These are phyloP conservation scores for Diaporthe vexans DNA, from an alignment of 2,329 filamentous ascomycete genomes.

Conservation along the genomic window DNA sequence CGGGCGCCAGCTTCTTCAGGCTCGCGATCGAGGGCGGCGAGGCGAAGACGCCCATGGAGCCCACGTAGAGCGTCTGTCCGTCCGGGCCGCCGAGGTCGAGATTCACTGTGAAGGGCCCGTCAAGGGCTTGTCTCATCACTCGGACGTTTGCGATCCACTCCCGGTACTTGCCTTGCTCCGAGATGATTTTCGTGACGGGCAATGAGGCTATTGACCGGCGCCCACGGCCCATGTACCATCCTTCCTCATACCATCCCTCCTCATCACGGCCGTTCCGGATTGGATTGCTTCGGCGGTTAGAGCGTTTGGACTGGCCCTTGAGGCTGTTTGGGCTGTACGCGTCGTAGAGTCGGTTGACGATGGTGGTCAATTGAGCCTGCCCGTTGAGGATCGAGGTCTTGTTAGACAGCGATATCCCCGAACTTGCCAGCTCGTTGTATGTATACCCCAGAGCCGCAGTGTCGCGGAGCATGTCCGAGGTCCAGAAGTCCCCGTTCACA, in stretches of 20 bases:
- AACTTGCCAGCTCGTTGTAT: slow-evolving; percentile 73
- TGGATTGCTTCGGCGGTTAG: slow-evolving; percentile 14
- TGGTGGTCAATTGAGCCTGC: slow-evolving; percentile 58
- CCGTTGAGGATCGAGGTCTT: slow-evolving; percentile 53
- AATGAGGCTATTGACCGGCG: slow-evolving; percentile 18
- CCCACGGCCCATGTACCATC: slow-evolving; percentile 28
- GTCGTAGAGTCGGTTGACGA: slow-evolving; percentile 76
- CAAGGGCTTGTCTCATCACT: slow-evolving; percentile 71
- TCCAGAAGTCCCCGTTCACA: slow-evolving; percentile 74
- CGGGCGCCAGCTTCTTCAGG: slow-evolving; percentile 50
- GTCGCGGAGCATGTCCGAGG: slow-evolving; percentile 71
- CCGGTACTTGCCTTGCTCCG: slow-evolving; percentile 60
- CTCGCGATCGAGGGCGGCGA: slow-evolving; percentile 45
- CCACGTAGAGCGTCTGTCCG: slow-evolving; percentile 62
- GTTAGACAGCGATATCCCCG: slow-evolving; percentile 48
- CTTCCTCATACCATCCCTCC: slow-evolving; percentile 32
- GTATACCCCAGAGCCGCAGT: slow-evolving; percentile 78
- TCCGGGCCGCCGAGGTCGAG: slow-evolving; percentile 71
- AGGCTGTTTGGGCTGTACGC: slow-evolving; percentile 56
- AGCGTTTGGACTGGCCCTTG: slow-evolving; percentile 40
- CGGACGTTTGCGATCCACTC: slow-evolving; percentile 80
- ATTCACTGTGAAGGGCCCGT: slow-evolving; percentile 74
- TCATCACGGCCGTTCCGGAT: slow-evolving; percentile 24
- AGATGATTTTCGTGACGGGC: slow-evolving; percentile 51
- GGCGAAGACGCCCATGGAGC: slow-evolving; percentile 71